A percentile compares a stretch with the other conserved stretches of the same genome.
phyloP scores from a whole-genome alignment of 768 basidiomycete genomes.

The Leccinellum rugosiceps region DNA sequence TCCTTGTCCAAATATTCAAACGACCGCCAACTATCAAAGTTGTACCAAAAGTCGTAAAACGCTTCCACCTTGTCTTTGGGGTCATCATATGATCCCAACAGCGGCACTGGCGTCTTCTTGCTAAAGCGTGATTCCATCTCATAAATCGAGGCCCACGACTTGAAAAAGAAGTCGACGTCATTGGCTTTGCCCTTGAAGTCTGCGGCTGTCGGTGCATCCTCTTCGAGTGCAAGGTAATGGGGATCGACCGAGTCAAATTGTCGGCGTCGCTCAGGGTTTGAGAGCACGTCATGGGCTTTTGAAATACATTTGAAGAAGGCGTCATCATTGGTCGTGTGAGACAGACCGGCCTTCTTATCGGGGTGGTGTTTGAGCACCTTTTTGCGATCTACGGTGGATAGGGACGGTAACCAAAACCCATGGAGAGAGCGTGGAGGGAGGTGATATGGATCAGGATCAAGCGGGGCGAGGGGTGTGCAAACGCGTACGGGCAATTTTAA shows the following conservation, averaged over 20 bases:
- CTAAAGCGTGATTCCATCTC: slow-evolving; percentile 93
- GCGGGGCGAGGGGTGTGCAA: slow-evolving; percentile 7
- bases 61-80: slow-evolving; percentile 80
- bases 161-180: slow-evolving; percentile 64
- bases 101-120: slow-evolving; percentile 75
- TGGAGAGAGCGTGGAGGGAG: not conserved
- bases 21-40: slow-evolving; percentile 97
- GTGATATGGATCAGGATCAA: slow-evolving; percentile 8
- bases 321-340: slow-evolving; percentile 90
- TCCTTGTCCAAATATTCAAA: slow-evolving; percentile 99
- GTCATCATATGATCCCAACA: slow-evolving; percentile 67
- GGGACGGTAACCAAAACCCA: not conserved
- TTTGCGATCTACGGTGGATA: slow-evolving; percentile 70
- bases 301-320: slow-evolving; percentile 99
- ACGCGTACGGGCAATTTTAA: slow-evolving; percentile 89
- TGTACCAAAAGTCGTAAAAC: slow-evolving; percentile 99
- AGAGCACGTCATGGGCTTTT: slow-evolving; percentile 95
- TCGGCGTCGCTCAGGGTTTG: slow-evolving; percentile 79
- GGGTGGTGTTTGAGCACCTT: slow-evolving; percentile 99
- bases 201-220: slow-evolving; percentile 67
- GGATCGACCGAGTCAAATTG: slow-evolving; percentile 98
- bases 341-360: slow-evolving; percentile 84
- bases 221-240: slow-evolving; percentile 64
- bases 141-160: slow-evolving; percentile 75
- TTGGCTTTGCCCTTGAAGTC: slow-evolving; percentile 52